Evolutionary conservation across 164 flowering plant species (phyloP), one percentile per base, ranked within the genome.

Genomic region (Malania oleifera): DNA sequence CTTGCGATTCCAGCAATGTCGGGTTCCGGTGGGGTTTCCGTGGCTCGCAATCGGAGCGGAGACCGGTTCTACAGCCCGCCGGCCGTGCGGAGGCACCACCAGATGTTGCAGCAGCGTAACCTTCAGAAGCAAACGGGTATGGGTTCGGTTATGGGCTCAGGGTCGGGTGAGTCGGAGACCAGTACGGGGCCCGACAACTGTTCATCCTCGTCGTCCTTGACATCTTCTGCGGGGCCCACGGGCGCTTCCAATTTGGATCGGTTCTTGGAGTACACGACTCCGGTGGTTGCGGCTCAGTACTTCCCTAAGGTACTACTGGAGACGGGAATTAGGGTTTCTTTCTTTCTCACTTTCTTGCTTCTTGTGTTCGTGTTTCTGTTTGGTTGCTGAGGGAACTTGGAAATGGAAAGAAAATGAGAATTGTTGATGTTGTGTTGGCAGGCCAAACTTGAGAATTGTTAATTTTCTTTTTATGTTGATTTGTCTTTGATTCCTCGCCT

Each of bases 61-160:
- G 66, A 73, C 41, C 72, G 78, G 1, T 73, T 73, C 69, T 77
- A 73, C 68, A 51, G 61, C 50, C 73, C 78, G 8, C 81, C 78
- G 22, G 57, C 67, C 27, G 51, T 68, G 52, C 56, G 75, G 49
- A 66, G 59, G 38, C 64, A 62, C n/a, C 64, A 38, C n/a, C 68
- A 60, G 37, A 26, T 41, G 38, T 31, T 49, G 23, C 53, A 56
- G 55, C 46, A 55, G 44, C 50, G n/a, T n/a, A n/a, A n/a, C n/a
- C n/a, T 47, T 24, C 51, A 17, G 62, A 53, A 26, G 48, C 56
- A 35, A 28, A 27, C n/a, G 23, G n/a, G 18, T n/a, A n/a, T n/a
- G n/a, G n/a, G n/a, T n/a, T n/a, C n/a, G n/a, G n/a, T n/a, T n/a
- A n/a, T n/a, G n/a, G n/a, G 59, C 17, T 25, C 39, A n/a, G 22